phyloP scores from a whole-genome alignment of 23 red algal genomes.

The Cyanidium caldarium region DNA sequence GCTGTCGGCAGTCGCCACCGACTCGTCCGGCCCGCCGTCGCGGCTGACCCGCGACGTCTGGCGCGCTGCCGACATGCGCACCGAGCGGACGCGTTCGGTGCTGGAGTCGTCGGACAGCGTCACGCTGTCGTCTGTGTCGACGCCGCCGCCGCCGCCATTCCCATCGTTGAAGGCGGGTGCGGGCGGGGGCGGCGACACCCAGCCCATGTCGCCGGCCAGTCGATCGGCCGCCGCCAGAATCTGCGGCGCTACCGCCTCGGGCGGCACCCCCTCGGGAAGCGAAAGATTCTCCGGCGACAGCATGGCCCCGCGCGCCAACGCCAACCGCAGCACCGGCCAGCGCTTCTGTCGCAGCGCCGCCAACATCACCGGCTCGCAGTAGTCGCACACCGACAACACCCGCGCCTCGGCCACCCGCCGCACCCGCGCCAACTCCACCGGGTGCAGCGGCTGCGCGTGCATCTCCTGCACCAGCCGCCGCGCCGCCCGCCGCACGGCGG shows the following conservation, averaged over 20 bases:
- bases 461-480: not conserved
- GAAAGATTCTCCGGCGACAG: not conserved
- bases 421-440: not conserved
- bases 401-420: not conserved
- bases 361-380: slow-evolving; percentile 1
- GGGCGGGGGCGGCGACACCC: too few species aligned
- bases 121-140: too few species aligned
- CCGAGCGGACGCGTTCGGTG: too few species aligned
- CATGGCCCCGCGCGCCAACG: not conserved
- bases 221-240: not conserved
- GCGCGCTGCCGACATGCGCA: too few species aligned
- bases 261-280: not conserved
- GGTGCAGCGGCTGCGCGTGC: not conserved
- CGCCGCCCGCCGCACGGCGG: not conserved
- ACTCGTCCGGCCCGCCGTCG: too few species aligned
- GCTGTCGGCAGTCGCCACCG: too few species aligned
- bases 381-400: not conserved
- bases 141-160: too few species aligned
- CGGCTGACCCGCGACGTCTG: too few species aligned
- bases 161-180: too few species aligned
- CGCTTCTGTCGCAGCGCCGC: not conserved
- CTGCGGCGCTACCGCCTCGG: not conserved
- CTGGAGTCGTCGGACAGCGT: too few species aligned
- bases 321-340: not conserved
- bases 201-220: too few species aligned